Base-by-base conservation (phyloP, 768 basidiomycete species). In the Astraeus odoratus region DNA sequence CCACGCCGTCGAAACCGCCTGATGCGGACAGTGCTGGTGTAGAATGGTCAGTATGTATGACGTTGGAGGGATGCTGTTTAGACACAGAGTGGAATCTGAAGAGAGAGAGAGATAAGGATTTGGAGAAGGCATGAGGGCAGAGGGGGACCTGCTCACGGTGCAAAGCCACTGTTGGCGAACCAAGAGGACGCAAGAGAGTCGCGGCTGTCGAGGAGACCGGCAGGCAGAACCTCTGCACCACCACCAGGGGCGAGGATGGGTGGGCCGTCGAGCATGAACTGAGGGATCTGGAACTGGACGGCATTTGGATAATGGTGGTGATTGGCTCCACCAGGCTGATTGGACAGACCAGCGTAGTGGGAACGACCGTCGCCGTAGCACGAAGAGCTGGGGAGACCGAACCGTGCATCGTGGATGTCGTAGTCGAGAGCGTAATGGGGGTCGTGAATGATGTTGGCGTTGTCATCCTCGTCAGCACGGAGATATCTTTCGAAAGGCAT, bases 161-260 rank as follows among this genome's bases (percentile, higher is more conserved):
- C 29, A 49, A 75, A 73, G 10, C 73, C 74, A 39, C 63, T 70
- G 51, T 75, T 72, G 5, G 67, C 48, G 47, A 77, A 72, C 81
- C 81, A 84, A 3, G 68, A 55, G 6, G 71, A 63, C 29, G 67
- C 61, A 16, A 62, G 42, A 8, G 57, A 59, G 59, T 35, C 52
- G 15, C 59, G 42, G 18, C 42, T 52, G 36, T 52, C 58, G 18
- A 59, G 53, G 46, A 73, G 61, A 30, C 71, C 71, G 3, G 67
- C 64, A 9, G 81, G 77, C n/a, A 86, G 57, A 12, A 83, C 78
- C 61, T 87, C 86, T 8, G 81, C 84, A 27, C 86, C 84, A 19
- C 84, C 85, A 18, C 83, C 84, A 2, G 73, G 77, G 1, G 81
- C 81, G 18, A 87, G 71, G 1, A 74, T 72, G 22, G 85, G 81